Evolutionary conservation across 2,329 filamentous ascomycete genomes (phyloP), one percentile per base, ranked within the genome.

Genomic region (Fusarium sp.): DNA sequence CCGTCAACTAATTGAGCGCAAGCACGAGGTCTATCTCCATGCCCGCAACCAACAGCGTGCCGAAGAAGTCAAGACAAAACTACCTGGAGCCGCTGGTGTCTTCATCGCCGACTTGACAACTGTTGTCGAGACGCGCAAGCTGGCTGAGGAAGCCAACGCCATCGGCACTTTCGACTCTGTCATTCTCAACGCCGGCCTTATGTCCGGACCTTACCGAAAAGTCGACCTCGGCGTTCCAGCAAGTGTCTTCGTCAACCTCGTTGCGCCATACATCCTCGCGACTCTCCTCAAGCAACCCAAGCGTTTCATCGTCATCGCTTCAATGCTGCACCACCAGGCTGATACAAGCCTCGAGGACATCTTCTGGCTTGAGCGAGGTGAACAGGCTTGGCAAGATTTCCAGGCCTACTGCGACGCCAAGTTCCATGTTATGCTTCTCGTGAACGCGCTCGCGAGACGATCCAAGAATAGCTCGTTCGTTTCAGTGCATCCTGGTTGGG

Each of bases 181-280:
- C 34, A 53, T 74, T 25, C 57, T 66, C 16, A 73, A 73, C 23
- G 69, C 71, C 0, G 72, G 71, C 30, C 48, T 73, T 2, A 41
- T 72, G 16, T 61, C 68, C 48, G 71, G 72, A 4, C 63, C 59
- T 2, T 63, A 64, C 27, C 68, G 58, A 25, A 72, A 69, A 37
- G 65, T 66, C 2, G 70, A 73, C n/a, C 60, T 60, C 12, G 68
- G 55, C 32, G 40, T 73, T 1, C 69, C 72, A 18, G 68, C 72
- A 4, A 56, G 63, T 21, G 63, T 71, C n/a, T 60, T 66, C n/a
- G 68, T 73, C 43, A 74, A 74, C 25, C 28, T 72, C 5, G 32
- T 74, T n/a, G 53, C 72, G 1, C 72, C 72, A 4, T 74, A 74
- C n/a, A 69, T 74, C 25, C 56, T 74, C 25, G 21, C 72, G 2